Base-by-base conservation (phyloP, 1,284 basidiomycete species). In the Leccinum subrobustum region DNA sequence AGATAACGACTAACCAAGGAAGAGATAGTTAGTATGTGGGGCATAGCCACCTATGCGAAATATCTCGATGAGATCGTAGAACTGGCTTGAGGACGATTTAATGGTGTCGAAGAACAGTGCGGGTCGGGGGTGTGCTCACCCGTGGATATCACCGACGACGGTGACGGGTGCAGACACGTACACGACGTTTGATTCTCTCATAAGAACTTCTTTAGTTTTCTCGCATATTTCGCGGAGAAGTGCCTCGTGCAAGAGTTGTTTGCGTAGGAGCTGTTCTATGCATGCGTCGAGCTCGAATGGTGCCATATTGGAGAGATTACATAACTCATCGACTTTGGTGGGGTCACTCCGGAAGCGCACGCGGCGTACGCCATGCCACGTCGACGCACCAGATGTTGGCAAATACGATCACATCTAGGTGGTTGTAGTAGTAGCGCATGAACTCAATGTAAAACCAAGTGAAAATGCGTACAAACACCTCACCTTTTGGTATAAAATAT, bases 111-210 rank as follows among this genome's bases (percentile, higher is more conserved):
- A 59, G 52, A 51, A 58, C 63, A 52, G 52, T 61, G 44, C 25
- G 42, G 42, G 60, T 42, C 44, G 23, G 52, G 63, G 64, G 54
- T 61, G 68, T 61, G 79, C 91, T 84, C 77, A 96, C 95, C 95
- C 96, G 76, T 99, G 96, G 59, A 99, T 99, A 75, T 99, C 97
- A 58, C 97, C 97, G 31, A 99, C 96, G 31, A 99, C 97, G 1
- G 97, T 99, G 51, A 99, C 95, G n/a, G 97, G 97, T 1, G 96
- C 92, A 64, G 88, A 91, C 68, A 99, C 93, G 73, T 99, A 97
- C 12, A 99, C 95, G 61, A 99, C 97, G 73, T 99, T 99, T 65
- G 92, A 95, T 80, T 99, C 97, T 66, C 94, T 83, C 97, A 99
- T 99, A 62, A 99, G 86, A 1, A 99, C 93, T 75, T 98, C 96